phyloP scores from a whole-genome alignment of 2,329 filamentous ascomycete genomes.

The Pezicula radicicola region DNA sequence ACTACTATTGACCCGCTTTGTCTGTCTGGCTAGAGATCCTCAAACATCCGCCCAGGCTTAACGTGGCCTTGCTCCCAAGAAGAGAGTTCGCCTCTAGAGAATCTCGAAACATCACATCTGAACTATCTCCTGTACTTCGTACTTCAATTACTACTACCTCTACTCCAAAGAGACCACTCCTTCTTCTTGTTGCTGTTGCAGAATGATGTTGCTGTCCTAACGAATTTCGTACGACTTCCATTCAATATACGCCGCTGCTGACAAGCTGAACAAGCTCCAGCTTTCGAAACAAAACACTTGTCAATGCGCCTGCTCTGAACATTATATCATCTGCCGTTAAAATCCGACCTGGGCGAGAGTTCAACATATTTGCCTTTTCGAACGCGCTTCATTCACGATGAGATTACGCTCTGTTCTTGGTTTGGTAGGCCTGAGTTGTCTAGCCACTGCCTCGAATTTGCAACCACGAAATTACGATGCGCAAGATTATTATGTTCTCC shows the following conservation, averaged over 20 bases:
- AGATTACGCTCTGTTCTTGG: slow-evolving; percentile 45
- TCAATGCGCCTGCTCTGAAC: background rate
- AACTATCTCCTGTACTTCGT: no score
- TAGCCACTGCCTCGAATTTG: slow-evolving; percentile 42
- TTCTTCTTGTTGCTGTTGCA: no score
- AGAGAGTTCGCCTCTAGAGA: no score
- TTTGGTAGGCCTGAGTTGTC: slow-evolving; percentile 48
- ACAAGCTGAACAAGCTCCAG: no score
- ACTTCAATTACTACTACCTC: no score
- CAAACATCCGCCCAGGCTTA: background rate
- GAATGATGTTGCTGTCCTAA: no score
- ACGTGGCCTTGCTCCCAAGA: no score
- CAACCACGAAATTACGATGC: slow-evolving; percentile 69
- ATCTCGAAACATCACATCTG: no score
- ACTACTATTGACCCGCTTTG: background rate
- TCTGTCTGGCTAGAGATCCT: background rate
- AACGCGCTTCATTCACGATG: slow-evolving; percentile 18
- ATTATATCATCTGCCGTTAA: background rate
- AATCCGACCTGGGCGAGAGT: background rate
- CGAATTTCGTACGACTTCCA: no score
- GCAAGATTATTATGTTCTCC: slow-evolving; percentile 91
- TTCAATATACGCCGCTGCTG: no score
- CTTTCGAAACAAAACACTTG: background rate
- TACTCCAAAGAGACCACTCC: no score
- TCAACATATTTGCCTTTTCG: slow-evolving; percentile 1